Conservation (phyloP, 495 filamentous ascomycete genomes). For the Xylaria sp. region DNA sequence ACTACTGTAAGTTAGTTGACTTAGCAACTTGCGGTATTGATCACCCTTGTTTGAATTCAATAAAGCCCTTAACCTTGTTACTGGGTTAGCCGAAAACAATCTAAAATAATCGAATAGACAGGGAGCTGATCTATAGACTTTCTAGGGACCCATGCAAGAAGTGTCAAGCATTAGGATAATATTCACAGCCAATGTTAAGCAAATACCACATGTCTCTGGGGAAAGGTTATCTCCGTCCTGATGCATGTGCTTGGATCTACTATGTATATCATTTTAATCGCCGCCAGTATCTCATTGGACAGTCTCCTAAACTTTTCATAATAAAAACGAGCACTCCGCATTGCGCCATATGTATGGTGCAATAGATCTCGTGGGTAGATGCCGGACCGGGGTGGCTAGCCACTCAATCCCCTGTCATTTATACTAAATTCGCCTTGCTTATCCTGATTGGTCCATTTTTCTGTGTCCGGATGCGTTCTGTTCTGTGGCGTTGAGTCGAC, state of each 20-base stretch:
- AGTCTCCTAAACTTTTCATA: not conserved
- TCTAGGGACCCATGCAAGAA: not conserved
- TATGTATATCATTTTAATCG: not conserved
- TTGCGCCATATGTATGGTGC: not conserved
- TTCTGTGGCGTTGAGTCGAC: slow-evolving; percentile 1
- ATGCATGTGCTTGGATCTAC: not conserved
- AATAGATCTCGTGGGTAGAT: not conserved
- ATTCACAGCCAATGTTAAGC: not conserved
- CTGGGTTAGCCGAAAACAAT: not conserved
- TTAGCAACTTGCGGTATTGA: not conserved
- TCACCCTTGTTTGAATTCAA: not conserved
- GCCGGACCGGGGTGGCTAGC: not conserved
- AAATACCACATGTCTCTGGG: not conserved
- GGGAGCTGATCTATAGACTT: no score
- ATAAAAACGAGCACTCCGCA: not conserved
- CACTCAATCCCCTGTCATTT: not conserved
- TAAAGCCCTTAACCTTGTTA: not conserved
- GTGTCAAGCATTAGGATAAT: not conserved
- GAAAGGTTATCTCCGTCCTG: not conserved
- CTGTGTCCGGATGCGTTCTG: not conserved
- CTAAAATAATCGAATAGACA: not conserved
- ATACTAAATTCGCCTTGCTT: not conserved
- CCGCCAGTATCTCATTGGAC: not conserved
- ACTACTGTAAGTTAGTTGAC: no score
- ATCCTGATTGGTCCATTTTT: not conserved